A percentile compares a stretch with the other conserved stretches of the same genome.
phyloP scores from a whole-genome alignment of 75 land plant species.

The Isoetes taiwanensis region DNA sequence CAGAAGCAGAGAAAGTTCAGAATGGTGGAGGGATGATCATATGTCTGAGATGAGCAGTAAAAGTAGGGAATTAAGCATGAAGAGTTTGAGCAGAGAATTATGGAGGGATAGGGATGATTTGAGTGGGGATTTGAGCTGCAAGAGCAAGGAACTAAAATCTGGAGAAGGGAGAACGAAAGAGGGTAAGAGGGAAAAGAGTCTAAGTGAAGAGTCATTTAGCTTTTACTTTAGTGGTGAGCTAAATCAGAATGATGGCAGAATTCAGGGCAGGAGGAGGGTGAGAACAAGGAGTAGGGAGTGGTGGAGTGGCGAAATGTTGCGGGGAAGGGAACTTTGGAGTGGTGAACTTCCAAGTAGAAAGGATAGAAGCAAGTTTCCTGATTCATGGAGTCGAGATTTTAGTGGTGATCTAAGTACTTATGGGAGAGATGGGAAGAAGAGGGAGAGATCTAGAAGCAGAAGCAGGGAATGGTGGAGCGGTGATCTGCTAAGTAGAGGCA shows the following conservation, averaged over 20 bases:
- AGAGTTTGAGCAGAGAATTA: slow-evolving; percentile 4
- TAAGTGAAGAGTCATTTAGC: slow-evolving; percentile 3
- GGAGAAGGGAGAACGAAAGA: slow-evolving; percentile 21
- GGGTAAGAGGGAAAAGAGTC: slow-evolving; percentile 6
- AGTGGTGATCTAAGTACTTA: no score
- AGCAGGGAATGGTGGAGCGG: slow-evolving; percentile 47
- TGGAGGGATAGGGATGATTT: slow-evolving; percentile 12
- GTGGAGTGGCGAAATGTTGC: slow-evolving; percentile 7
- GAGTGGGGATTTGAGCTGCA: slow-evolving; percentile 6
- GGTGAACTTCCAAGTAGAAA: not conserved
- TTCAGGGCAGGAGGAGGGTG: not conserved
- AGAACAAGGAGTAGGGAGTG: not conserved
- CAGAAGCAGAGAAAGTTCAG: slow-evolving; percentile 45
- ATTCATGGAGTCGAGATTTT: no score
- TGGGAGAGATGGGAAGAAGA: no score
- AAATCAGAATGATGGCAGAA: not conserved
- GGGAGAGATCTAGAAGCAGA: no score
- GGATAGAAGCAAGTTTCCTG: not conserved
- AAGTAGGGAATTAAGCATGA: slow-evolving; percentile 48
- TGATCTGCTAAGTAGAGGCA: slow-evolving; percentile 42
- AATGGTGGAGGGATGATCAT: slow-evolving; percentile 94
- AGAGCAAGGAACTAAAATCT: slow-evolving; percentile 13
- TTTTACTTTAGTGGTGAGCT: not conserved
- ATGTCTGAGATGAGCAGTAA: slow-evolving; percentile 52
- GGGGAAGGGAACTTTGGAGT: not conserved